Base-by-base conservation (phyloP, 805 yeast species). In the Pichia eremophila region DNA sequence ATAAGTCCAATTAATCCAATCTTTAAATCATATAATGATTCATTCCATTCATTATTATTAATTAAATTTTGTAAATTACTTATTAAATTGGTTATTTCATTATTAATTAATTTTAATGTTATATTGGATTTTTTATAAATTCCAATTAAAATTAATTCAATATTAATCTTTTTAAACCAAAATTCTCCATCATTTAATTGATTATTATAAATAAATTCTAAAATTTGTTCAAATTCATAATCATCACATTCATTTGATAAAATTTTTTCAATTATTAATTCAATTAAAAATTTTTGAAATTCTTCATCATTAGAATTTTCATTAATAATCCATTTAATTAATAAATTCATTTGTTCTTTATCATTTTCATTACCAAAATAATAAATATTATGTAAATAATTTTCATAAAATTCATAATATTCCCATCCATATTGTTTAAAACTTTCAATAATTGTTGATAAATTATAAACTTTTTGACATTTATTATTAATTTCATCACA, bases 401-500 rank as follows among this genome's bases (percentile, higher is more conserved):
- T 69, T 40, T 68, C 65, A 59, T 73, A 76, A 31, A 64, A 63
- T 47, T 72, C 77, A 51, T 69, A 73, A 56, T 69, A 77, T 46
- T 76, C 80, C 45, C 58, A 65, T 1, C 80, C 82, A 57, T 73
- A 77, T 14, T 34, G 17, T 48, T 75, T 75, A 55, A 77, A 76
- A 5, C 77, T 64, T 8, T 66, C 68, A 42, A 75, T 59, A 47
- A 72, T 69, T 12, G 46, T 19, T 11, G 45, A 46, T 22, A 63
- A 54, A 41, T 69, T 63, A 55, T 65, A 75, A 39, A 65, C 55
- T 18, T 53, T 49, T 49, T 70, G 67, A 17, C 82, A 78, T 19
- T 86, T 77, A 51, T 80, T 77, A 55, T 79, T 80, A 46, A 81
- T 83, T 43, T 86, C 78, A 58, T 77, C 82, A 44, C 74, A 63